These are phyloP conservation scores for Lenwebbia sp. DNA, from an alignment of 345 rosid genomes.

Conservation along the genomic window DNA sequence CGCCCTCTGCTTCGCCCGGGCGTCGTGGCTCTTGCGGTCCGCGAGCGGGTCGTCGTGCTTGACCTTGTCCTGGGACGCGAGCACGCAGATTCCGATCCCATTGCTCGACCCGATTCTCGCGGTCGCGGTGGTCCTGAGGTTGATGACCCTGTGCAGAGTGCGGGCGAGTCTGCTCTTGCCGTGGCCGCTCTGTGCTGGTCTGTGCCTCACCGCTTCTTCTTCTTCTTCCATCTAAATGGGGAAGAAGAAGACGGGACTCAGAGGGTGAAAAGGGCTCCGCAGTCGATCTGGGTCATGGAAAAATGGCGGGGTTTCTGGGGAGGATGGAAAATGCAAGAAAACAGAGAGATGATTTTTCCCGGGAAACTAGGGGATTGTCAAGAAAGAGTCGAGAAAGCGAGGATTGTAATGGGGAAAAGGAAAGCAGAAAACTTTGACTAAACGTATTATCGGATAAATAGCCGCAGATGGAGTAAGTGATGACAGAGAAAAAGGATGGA, in stretches of 20 bases:
- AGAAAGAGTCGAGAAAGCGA: not conserved
- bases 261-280: not conserved
- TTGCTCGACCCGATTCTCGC: not conserved
- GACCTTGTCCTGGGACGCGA: constrained; percentile 37
- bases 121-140: constrained; percentile 40
- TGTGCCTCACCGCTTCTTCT: not conserved
- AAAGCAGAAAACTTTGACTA: constrained; percentile 33
- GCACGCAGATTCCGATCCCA: constrained; percentile 68
- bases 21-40: not conserved
- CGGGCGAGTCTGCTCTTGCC: constrained; percentile 45
- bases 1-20: constrained; percentile 16
- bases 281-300: not conserved
- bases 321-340: not conserved
- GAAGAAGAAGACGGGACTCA: not conserved
- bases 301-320: not conserved
- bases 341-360: not conserved
- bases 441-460: constrained; percentile 1
- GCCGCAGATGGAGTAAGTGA: constrained; percentile 11
- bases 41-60: constrained; percentile 5
- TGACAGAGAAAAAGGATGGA: not conserved
- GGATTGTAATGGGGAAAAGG: not conserved
- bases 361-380: not conserved
- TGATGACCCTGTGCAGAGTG: constrained; percentile 64
- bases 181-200: constrained; percentile 27
- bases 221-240: not conserved